phyloP scores from a whole-genome alignment of 768 basidiomycete genomes.

The Leccinum olivaceopallidum region DNA sequence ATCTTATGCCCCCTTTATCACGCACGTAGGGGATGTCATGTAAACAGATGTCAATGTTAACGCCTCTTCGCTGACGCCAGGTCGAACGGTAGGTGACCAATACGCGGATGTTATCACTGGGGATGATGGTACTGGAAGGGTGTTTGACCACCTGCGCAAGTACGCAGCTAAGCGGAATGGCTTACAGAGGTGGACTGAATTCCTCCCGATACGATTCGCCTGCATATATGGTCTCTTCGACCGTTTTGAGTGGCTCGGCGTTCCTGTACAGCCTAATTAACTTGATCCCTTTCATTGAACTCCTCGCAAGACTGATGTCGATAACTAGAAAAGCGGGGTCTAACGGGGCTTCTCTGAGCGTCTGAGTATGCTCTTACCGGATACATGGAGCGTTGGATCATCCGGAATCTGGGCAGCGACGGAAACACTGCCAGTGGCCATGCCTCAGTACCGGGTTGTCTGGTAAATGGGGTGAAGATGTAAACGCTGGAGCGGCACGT shows the following conservation, averaged over 20 bases:
- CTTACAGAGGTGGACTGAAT: not conserved
- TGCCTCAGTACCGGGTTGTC: slow-evolving; percentile 49
- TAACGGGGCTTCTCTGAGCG: too few relatives aligned
- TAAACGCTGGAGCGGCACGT: too few relatives aligned
- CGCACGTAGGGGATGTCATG: not conserved
- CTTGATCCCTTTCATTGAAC: not conserved
- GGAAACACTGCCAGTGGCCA: too few relatives aligned
- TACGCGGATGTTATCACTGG: not conserved
- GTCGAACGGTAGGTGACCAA: not conserved
- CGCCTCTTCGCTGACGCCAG: not conserved
- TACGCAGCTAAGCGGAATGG: not conserved
- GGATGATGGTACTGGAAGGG: not conserved
- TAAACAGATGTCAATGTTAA: not conserved
- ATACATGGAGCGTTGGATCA: too few relatives aligned
- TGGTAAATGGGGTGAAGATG: too few relatives aligned
- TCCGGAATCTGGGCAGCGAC: too few relatives aligned
- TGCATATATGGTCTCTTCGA: not conserved
- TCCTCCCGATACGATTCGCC: not conserved
- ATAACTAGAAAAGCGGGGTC: too few relatives aligned
- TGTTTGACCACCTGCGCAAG: not conserved
- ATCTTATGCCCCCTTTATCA: not conserved
- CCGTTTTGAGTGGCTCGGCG: not conserved
- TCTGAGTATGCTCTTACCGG: too few relatives aligned
- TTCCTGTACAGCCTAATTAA: not conserved
- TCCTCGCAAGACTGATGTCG: not conserved